Conservation (phyloP, 257 asterid species). For the Solanum sitiens region DNA sequence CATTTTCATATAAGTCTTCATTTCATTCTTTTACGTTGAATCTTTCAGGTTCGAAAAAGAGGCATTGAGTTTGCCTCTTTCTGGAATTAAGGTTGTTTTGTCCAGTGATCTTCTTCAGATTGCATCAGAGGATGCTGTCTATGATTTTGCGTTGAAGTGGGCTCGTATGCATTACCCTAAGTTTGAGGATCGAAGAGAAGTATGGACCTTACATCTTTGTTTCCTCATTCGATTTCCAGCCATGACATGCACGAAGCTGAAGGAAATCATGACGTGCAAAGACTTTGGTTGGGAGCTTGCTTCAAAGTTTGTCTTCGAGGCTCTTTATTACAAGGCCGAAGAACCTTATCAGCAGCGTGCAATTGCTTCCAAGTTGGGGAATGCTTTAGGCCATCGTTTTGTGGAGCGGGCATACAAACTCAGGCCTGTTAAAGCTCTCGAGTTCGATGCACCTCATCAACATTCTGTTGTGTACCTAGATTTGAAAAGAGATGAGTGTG, state of each 20-base stretch:
- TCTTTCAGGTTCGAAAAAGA: conserved; percentile 56
- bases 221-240: conserved; percentile 70
- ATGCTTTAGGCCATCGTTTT: too few relatives aligned
- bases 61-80: conserved; percentile 62
- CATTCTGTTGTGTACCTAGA: too few relatives aligned
- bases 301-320: conserved; percentile 58
- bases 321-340: conserved; percentile 72
- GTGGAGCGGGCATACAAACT: too few relatives aligned
- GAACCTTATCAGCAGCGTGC: conserved; percentile 61
- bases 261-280: conserved; percentile 45
- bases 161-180: conserved; percentile 55
- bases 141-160: conserved; percentile 70
- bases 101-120: conserved; percentile 65
- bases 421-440: too few relatives aligned
- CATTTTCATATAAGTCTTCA: background rate
- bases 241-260: conserved; percentile 78
- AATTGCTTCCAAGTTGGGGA: background rate
- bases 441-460: too few relatives aligned
- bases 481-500: too few relatives aligned
- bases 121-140: conserved; percentile 74
- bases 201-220: conserved; percentile 44
- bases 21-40: background rate
- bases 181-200: conserved; percentile 49
- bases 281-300: conserved; percentile 54
- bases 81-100: conserved; percentile 69